Conservation (phyloP, 2,329 filamentous ascomycete species). For the Talaromyces sp. region DNA sequence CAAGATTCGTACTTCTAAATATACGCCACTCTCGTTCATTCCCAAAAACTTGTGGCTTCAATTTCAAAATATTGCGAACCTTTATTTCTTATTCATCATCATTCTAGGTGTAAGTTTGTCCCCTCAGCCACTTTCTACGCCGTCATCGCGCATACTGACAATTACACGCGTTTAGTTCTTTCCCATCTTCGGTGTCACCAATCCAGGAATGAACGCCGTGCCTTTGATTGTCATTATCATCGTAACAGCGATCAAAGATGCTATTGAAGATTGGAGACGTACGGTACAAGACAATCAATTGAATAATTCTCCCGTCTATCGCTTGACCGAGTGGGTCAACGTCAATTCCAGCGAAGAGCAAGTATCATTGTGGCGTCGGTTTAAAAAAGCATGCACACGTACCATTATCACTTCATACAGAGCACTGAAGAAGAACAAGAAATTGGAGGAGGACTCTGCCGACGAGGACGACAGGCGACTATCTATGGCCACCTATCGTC, state of each 20-base stretch:
- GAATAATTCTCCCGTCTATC: conserved; percentile 93
- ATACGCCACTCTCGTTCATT: conserved; percentile 89
- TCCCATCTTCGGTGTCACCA: conserved; percentile 86
- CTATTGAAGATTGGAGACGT: conserved; percentile 88
- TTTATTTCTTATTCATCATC: conserved; percentile 95
- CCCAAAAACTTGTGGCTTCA: conserved; percentile 97
- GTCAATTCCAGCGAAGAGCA: conserved; percentile 88
- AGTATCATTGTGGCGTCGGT: conserved; percentile 74
- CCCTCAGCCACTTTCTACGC: background rate
- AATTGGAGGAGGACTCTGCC: conserved; percentile 18
- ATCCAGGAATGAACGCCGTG: conserved; percentile 83
- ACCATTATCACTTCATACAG: conserved; percentile 53
- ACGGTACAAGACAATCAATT: conserved; percentile 87
- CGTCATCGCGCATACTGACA: conserved; percentile 10
- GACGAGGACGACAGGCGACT: conserved; percentile 52
- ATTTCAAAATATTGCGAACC: conserved; percentile 97
- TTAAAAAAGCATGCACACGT: conserved; percentile 82
- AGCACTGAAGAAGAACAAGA: conserved; percentile 47
- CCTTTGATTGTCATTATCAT: conserved; percentile 88
- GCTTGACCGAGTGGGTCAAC: conserved; percentile 82
- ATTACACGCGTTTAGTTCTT: conserved; percentile 65
- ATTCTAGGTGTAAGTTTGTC: conserved; percentile 83
- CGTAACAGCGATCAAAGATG: conserved; percentile 89
- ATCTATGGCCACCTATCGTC: conserved; percentile 57
- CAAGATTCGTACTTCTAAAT: conserved; percentile 97